Evolutionary conservation across 768 basidiomycete species (phyloP).

Genomic region (Pisolithus orientalis): DNA sequence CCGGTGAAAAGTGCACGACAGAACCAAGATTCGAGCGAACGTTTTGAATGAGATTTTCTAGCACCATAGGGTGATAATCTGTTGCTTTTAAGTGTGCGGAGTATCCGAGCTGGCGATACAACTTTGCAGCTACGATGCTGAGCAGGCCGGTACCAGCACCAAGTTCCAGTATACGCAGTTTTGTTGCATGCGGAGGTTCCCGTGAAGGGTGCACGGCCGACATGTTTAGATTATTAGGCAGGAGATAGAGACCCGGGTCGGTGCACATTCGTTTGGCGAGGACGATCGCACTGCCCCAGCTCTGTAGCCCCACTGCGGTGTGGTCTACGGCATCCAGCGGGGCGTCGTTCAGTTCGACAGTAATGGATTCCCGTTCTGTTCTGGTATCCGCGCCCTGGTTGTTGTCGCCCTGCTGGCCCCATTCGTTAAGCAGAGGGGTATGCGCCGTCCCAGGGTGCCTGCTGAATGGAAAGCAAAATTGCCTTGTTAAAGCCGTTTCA

Average conservation of each 20-base stretch:
- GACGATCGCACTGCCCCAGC: slow-evolving; percentile 76
- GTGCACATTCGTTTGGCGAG: slow-evolving; percentile 59
- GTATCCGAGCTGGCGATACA: slow-evolving; percentile 24
- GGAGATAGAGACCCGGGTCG: slow-evolving; percentile 35
- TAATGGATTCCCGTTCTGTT: slow-evolving; percentile 17
- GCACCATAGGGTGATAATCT: slow-evolving; percentile 73
- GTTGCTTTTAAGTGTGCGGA: slow-evolving; percentile 50
- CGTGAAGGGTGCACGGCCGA: not conserved
- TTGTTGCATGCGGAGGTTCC: no score
- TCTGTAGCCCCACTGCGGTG: slow-evolving; percentile 77
- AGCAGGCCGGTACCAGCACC: slow-evolving; percentile 82
- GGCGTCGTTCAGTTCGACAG: slow-evolving; percentile 64
- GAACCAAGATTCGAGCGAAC: slow-evolving; percentile 41
- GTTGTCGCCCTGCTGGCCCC: not conserved
- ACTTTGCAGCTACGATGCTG: slow-evolving; percentile 59
- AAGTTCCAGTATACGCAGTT: slow-evolving; percentile 61
- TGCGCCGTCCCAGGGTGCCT: not conserved
- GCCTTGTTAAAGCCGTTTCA: slow-evolving; percentile 41
- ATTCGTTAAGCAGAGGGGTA: not conserved
- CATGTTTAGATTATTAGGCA: slow-evolving; percentile 12
- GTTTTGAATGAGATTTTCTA: slow-evolving; percentile 61
- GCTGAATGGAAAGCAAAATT: slow-evolving; percentile 42
- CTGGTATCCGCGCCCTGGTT: not conserved
- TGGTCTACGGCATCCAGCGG: slow-evolving; percentile 59
- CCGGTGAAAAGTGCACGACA: no score